Base-by-base conservation (phyloP, 2,329 filamentous ascomycete genomes). In the Pseudophaeomoniella oleicola region DNA sequence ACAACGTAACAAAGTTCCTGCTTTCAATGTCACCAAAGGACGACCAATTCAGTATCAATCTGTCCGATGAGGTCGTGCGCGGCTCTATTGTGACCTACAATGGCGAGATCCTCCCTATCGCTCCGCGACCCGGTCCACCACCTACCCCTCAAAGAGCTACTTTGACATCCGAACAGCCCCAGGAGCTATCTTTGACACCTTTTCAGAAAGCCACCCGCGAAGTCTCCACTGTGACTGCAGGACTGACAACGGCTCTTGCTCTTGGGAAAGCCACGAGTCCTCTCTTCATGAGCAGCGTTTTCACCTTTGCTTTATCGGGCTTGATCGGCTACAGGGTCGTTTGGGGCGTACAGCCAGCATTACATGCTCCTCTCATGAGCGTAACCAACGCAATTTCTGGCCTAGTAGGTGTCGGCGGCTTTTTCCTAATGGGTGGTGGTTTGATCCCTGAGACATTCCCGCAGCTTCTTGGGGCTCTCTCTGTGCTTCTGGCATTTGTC, bases 311-410 rank as follows among this genome's bases (percentile, higher is more conserved):
- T 12, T 64, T 94, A 32, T 83, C 86, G 34, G 82, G 83, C 48
- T 63, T 94, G 17, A 85, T 93, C 44, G 86, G 85, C 5, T 93
- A 94, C 51, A 74, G 85, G 34, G 83, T 83, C 4, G 82, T 93
- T 16, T 93, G 85, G 85, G 84, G 84, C 37, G 85, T 93, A 10
- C 64, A 67, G 0, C 85, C 85, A 5, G 83, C 85, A 22, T 66
- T 94, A 4, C 86, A 93, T 55, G 88, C 82, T 2, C 86, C 85
- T 1, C 63, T 94, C 4, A 93, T 94, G 86, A 87, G 81, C 46
- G 85, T 92, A 22, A 93, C 86, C 5, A 93, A 94, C 54, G 86
- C 86, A 17, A 93, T 93, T 47, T 90, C 83, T 19, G 69, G 74
- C 37, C 84, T 94, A 80, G 86, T 93, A 18, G 86, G 85, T 39